These are phyloP conservation scores for Singerocomus rubriflavus DNA, from an alignment of 1,284 basidiomycete species.

Conservation along the genomic window DNA sequence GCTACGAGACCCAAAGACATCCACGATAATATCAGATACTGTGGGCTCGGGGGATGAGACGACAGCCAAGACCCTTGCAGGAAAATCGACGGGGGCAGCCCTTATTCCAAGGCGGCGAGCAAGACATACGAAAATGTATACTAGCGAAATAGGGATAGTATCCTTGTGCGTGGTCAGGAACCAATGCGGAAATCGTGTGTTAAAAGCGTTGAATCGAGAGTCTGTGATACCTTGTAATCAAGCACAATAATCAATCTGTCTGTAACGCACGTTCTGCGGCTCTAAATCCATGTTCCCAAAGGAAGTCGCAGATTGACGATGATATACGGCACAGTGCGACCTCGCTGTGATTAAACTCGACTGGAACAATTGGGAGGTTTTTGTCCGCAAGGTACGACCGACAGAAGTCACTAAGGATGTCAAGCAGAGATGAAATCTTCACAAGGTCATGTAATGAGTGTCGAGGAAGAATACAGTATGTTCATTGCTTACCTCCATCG, in stretches of 20 bases:
- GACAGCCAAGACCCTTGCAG: slow-evolving; percentile 49
- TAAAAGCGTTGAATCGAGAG: slow-evolving; percentile 38
- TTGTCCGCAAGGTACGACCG: slow-evolving; percentile 34
- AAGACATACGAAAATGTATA: slow-evolving; percentile 56
- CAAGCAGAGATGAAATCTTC: slow-evolving; percentile 40
- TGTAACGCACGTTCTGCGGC: slow-evolving; percentile 35
- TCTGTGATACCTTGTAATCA: slow-evolving; percentile 16
- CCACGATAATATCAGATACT: slow-evolving; percentile 42
- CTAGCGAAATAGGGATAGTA: slow-evolving; percentile 59
- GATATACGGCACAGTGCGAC: slow-evolving; percentile 31
- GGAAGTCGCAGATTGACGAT: slow-evolving; percentile 44
- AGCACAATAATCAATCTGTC: neutral
- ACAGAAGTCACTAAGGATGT: slow-evolving; percentile 42
- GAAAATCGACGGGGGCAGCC: slow-evolving; percentile 56
- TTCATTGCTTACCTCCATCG: slow-evolving; percentile 38
- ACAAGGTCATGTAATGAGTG: neutral
- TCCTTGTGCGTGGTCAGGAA: slow-evolving; percentile 48
- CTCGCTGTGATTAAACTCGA: slow-evolving; percentile 31
- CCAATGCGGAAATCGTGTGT: slow-evolving; percentile 57
- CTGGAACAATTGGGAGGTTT: slow-evolving; percentile 23
- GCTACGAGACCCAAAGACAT: slow-evolving; percentile 42
- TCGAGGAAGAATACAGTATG: neutral
- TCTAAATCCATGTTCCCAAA: slow-evolving; percentile 44
- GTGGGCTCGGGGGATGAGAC: slow-evolving; percentile 37
- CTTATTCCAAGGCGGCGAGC: slow-evolving; percentile 48